phyloP scores from a whole-genome alignment of 2,329 filamentous ascomycete species.

The Dactylonectria macrodidyma region DNA sequence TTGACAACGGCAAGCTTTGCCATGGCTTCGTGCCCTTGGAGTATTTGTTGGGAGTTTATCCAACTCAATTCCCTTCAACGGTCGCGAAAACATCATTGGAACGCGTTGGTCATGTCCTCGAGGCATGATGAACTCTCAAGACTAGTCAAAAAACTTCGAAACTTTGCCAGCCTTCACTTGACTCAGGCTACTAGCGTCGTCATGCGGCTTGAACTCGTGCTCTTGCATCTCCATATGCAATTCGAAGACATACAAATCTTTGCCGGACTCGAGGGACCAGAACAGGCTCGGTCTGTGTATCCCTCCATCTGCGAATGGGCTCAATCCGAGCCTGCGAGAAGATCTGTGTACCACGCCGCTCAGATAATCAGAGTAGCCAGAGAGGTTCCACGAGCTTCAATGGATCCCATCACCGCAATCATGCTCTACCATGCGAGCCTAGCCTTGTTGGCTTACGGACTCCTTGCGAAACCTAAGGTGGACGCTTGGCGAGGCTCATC shows the following conservation, averaged over 20 bases:
- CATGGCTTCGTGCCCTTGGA: constrained; percentile 46
- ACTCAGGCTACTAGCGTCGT: constrained; percentile 36
- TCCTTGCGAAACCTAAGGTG: constrained; percentile 15
- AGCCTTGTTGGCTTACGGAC: constrained; percentile 47
- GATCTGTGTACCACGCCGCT: constrained; percentile 49
- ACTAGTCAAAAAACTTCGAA: constrained; percentile 42
- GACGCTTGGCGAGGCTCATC: neutral
- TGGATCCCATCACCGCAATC: constrained; percentile 45
- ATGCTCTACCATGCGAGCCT: constrained; percentile 49
- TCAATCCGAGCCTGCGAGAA: constrained; percentile 51
- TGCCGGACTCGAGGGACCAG: constrained; percentile 58
- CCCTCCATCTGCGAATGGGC: constrained; percentile 55
- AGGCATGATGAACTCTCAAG: constrained; percentile 49
- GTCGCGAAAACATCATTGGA: constrained; percentile 45
- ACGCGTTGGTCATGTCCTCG: constrained; percentile 45
- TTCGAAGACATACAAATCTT: constrained; percentile 60
- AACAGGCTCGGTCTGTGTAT: constrained; percentile 54
- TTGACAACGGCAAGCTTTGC: constrained; percentile 24
- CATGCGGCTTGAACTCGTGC: constrained; percentile 52
- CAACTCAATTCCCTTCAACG: constrained; percentile 47
- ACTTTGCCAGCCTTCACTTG: constrained; percentile 12
- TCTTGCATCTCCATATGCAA: constrained; percentile 57
- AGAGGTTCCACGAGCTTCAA: constrained; percentile 30
- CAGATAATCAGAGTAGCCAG: constrained; percentile 45
- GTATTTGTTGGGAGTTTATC: constrained; percentile 49